Percentiles rank a stretch among this genome's conserved stretches.
phyloP scores from a whole-genome alignment of 192 early-diverging fungal species.

The Geranomyces variabilis region DNA sequence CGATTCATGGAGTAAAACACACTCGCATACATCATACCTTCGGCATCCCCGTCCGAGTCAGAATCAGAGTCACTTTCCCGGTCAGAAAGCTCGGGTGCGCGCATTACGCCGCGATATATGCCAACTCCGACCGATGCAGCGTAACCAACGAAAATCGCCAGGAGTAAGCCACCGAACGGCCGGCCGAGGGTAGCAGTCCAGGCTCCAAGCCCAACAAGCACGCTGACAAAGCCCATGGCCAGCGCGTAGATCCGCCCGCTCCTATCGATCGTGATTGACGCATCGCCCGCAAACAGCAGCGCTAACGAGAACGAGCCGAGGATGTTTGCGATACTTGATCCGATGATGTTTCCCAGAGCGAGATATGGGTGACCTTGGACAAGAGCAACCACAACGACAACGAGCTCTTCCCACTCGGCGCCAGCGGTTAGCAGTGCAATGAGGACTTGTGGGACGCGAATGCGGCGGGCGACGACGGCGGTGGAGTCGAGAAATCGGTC shows the following conservation, averaged over 20 bases:
- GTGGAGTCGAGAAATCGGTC: conserved; percentile 9
- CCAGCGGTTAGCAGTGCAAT: conserved; percentile 20
- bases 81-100: conserved; percentile 4
- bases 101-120: conserved; percentile 14
- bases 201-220: not conserved
- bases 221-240: not conserved
- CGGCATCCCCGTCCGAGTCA: not conserved
- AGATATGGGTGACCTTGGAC: conserved; percentile 8
- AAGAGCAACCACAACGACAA: conserved; percentile 4
- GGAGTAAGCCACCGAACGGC: not conserved
- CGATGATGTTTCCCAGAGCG: conserved; percentile 16
- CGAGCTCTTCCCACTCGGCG: conserved; percentile 19
- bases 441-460: not conserved
- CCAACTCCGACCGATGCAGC: not conserved
- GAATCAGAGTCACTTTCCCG: not conserved
- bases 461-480: not conserved
- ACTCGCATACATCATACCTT: not conserved
- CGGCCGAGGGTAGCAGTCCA: not conserved
- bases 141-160: conserved; percentile 1
- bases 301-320: conserved; percentile 12
- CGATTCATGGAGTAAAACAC: too few relatives aligned
- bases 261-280: not conserved
- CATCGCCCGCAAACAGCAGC: conserved; percentile 3
- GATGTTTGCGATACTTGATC: conserved; percentile 16
- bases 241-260: not conserved